A percentile compares a stretch with the other conserved stretches of the same genome.
phyloP scores from a whole-genome alignment of 2,329 filamentous ascomycete species.

The Colletotrichum cordylinicola region DNA sequence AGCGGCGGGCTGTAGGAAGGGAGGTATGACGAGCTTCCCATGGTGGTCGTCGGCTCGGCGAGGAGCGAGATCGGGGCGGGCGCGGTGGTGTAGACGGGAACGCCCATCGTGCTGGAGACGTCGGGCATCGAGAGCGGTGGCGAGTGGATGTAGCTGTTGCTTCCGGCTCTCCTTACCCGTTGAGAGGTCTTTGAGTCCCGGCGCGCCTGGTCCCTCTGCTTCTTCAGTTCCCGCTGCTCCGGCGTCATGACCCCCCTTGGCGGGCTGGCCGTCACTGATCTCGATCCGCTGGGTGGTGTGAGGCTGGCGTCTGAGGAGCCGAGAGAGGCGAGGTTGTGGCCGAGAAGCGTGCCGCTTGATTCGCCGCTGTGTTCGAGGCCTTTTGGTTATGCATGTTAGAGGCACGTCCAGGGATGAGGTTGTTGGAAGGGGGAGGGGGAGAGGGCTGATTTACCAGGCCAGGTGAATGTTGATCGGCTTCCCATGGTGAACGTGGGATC shows the following conservation, averaged over 20 bases:
- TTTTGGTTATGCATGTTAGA: constrained; percentile 12
- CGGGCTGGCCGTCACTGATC: constrained; percentile 64
- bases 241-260: constrained; percentile 59
- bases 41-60: constrained; percentile 51
- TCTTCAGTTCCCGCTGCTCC: constrained; percentile 67
- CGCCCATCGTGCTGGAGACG: constrained; percentile 43
- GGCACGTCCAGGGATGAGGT: background rate
- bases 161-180: constrained; percentile 57
- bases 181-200: constrained; percentile 61
- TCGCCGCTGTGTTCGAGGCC: constrained; percentile 34
- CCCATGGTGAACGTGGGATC: constrained; percentile 59
- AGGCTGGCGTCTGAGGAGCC: constrained; percentile 55
- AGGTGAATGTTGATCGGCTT: constrained; percentile 53
- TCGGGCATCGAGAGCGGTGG: constrained; percentile 49
- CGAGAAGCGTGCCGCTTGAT: constrained; percentile 36
- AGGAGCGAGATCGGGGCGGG: constrained; percentile 57
- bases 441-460: constrained; percentile 48
- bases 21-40: constrained; percentile 50
- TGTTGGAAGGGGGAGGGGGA: background rate
- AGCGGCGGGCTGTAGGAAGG: constrained; percentile 56
- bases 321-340: constrained; percentile 53
- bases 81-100: constrained; percentile 58
- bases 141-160: constrained; percentile 45
- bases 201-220: constrained; percentile 64
- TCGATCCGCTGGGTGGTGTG: constrained; percentile 53